Conservation (phyloP, 2,329 filamentous ascomycete species). For the Trematosphaeria pertusa region DNA sequence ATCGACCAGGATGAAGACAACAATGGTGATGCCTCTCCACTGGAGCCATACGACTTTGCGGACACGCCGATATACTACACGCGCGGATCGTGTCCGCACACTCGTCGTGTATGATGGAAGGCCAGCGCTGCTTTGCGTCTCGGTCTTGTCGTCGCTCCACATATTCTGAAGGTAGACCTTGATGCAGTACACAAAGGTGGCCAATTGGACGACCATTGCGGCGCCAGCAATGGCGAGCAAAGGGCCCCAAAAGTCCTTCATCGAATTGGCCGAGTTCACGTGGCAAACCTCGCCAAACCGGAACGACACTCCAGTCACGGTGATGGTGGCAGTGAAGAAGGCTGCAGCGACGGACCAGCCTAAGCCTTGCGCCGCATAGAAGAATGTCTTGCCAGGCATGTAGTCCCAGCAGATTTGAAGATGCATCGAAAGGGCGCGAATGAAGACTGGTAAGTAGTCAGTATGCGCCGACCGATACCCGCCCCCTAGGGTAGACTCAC, state of each 20-base stretch:
- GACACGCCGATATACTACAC: conserved; percentile 86
- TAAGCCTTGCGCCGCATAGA: conserved; percentile 78
- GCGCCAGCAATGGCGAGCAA: conserved; percentile 78
- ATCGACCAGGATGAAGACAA: conserved; percentile 87
- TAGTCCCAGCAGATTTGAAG: conserved; percentile 98
- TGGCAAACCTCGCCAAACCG: conserved; percentile 92
- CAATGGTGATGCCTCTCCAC: conserved; percentile 91
- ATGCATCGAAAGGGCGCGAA: conserved; percentile 89
- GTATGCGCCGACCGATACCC: too few relatives aligned
- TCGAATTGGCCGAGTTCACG: conserved; percentile 86
- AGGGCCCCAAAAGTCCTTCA: conserved; percentile 90
- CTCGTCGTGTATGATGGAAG: conserved; percentile 75
- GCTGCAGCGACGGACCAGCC: conserved; percentile 86
- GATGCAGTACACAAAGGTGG: conserved; percentile 84
- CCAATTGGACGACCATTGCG: conserved; percentile 80
- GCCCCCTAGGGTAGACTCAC: conserved; percentile 51
- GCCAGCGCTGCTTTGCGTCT: conserved; percentile 66
- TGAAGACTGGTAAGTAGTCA: conserved; percentile 73
- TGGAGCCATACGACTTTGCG: conserved; percentile 87
- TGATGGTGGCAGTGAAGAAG: conserved; percentile 76
- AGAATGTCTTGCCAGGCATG: conserved; percentile 85
- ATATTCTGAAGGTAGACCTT: conserved; percentile 91
- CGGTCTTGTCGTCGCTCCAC: conserved; percentile 73
- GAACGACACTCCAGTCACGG: conserved; percentile 91
- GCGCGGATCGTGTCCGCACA: conserved; percentile 78